phyloP scores from a whole-genome alignment of 2,329 filamentous ascomycete species.

The Cordyceps fumosorosea region DNA sequence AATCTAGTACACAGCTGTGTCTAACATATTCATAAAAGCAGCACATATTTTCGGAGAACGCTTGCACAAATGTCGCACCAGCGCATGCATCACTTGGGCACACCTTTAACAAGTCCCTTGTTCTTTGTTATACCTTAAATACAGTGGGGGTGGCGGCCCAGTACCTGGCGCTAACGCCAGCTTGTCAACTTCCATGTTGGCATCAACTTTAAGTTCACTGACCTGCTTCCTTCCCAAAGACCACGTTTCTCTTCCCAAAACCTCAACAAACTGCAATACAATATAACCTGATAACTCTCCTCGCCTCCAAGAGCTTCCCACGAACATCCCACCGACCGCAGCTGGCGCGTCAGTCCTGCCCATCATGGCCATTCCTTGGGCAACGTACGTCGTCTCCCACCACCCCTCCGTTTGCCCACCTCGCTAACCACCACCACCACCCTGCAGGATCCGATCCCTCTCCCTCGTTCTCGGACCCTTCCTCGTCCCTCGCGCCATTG shows the following conservation, averaged over 20 bases:
- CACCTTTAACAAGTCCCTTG: not conserved
- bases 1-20: too few relatives aligned
- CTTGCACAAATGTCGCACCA: too few relatives aligned
- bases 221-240: not conserved
- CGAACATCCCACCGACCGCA: not conserved
- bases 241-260: not conserved
- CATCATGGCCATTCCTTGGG: slow-evolving; percentile 10
- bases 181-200: not conserved
- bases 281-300: not conserved
- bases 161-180: slow-evolving; percentile 8
- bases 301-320: not conserved
- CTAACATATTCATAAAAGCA: too few relatives aligned
- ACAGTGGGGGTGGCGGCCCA: not conserved
- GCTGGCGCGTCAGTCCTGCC: not conserved
- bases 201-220: not conserved
- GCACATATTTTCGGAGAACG: too few relatives aligned
- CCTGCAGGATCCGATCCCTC: slow-evolving; percentile 45
- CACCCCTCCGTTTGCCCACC: not conserved
- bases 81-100: too few relatives aligned
- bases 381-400: slow-evolving; percentile 16
- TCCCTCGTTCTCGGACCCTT: slow-evolving; percentile 63
- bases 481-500: slow-evolving; percentile 59
- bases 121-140: not conserved
- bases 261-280: not conserved
- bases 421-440: not conserved